Percentiles rank a stretch among this genome's conserved stretches.
Evolutionary conservation across 768 basidiomycete genomes (phyloP).

Genomic region (Gymnopilus dilepis): DNA sequence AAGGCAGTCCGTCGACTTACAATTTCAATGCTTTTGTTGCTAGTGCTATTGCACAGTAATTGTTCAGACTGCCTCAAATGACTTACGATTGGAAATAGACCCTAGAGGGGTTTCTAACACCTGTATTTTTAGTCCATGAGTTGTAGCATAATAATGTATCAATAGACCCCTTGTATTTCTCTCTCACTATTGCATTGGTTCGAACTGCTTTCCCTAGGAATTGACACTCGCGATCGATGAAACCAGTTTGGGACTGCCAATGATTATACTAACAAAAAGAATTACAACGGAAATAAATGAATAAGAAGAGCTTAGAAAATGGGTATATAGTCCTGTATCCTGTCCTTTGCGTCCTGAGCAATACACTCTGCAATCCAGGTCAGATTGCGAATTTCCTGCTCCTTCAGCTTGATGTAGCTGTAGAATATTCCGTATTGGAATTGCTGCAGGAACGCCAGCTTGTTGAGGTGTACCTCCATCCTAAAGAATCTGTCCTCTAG

Average conservation of each 20-base stretch:
- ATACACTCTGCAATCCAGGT: slow-evolving; percentile 99
- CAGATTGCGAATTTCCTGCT: slow-evolving; percentile 87
- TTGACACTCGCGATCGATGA: background rate
- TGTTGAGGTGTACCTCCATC: slow-evolving; percentile 93
- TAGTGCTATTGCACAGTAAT: slow-evolving; percentile 34
- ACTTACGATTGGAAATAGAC: slow-evolving; percentile 4
- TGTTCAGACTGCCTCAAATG: background rate
- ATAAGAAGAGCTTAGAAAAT: slow-evolving; percentile 62
- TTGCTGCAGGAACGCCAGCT: slow-evolving; percentile 92
- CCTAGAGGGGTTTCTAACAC: slow-evolving; percentile 12
- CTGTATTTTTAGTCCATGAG: slow-evolving; percentile 6
- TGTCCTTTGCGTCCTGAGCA: slow-evolving; percentile 93
- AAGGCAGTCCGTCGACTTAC: slow-evolving; percentile 57
- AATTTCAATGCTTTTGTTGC: slow-evolving; percentile 79
- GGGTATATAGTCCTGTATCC: slow-evolving; percentile 95
- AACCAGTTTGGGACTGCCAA: slow-evolving; percentile 14
- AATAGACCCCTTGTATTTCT: background rate
- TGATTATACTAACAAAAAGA: slow-evolving; percentile 3
- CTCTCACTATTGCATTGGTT: no score
- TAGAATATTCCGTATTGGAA: slow-evolving; percentile 96
- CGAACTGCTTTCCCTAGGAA: no score
- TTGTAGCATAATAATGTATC: slow-evolving; percentile 5
- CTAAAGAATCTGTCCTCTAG: slow-evolving; percentile 96
- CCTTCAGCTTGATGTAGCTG: slow-evolving; percentile 90
- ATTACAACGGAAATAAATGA: background rate